Evolutionary conservation across 1,284 basidiomycete species (phyloP).

Genomic region (Sanghuangporus baumii): DNA sequence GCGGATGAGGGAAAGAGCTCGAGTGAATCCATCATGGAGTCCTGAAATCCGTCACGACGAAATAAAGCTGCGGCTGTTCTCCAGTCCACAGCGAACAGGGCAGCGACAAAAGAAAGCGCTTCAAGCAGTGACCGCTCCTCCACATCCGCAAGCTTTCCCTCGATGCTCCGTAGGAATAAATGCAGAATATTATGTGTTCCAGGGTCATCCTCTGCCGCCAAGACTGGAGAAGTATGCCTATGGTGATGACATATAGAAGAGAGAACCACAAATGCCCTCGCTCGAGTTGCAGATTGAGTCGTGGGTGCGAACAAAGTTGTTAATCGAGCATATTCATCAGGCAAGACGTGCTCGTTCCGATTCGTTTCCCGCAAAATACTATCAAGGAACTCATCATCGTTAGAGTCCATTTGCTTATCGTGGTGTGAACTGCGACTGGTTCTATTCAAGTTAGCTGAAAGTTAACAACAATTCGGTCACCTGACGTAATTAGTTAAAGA

Average conservation of each 20-base stretch:
- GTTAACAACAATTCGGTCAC: no score
- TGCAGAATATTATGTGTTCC: slow-evolving; percentile 43
- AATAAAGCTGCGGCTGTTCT: slow-evolving; percentile 58
- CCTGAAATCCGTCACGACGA: slow-evolving; percentile 51
- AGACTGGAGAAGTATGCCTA: slow-evolving; percentile 31
- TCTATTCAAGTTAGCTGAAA: neutral
- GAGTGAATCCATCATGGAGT: slow-evolving; percentile 56
- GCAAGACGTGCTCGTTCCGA: neutral
- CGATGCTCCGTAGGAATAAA: slow-evolving; percentile 42
- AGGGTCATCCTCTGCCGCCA: slow-evolving; percentile 34
- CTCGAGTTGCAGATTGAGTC: slow-evolving; percentile 31
- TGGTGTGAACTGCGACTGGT: neutral
- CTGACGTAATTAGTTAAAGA: no score
- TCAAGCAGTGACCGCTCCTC: slow-evolving; percentile 44
- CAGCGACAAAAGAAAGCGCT: slow-evolving; percentile 58
- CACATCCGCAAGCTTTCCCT: slow-evolving; percentile 46
- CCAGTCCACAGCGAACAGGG: slow-evolving; percentile 74
- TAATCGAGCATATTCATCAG: slow-evolving; percentile 26
- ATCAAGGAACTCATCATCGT: slow-evolving; percentile 9
- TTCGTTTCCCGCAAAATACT: neutral
- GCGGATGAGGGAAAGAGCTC: slow-evolving; percentile 51
- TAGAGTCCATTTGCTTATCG: neutral
- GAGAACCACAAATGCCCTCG: slow-evolving; percentile 62
- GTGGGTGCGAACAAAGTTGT: slow-evolving; percentile 23
- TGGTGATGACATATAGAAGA: slow-evolving; percentile 59